Base-by-base conservation (phyloP, 768 basidiomycete genomes). In the Calocera viscosa region DNA sequence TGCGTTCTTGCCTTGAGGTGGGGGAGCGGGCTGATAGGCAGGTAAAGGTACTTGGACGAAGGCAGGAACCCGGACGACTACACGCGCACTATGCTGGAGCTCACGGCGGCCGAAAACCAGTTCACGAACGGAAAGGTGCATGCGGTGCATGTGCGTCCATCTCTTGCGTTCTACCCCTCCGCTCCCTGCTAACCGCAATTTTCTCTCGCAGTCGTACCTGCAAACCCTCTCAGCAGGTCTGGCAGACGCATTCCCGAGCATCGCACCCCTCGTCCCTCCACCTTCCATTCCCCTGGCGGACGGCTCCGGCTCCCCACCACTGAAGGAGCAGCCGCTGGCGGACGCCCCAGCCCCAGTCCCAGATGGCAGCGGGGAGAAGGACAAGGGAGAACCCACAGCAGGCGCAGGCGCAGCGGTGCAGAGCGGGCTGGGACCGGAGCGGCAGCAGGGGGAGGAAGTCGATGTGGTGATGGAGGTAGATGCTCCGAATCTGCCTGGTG, bases 51-150 rank as follows among this genome's bases (percentile, higher is more conserved):
- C 69, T 87, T 92, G 67, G 91, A 93, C 78, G 86, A 84, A 70
- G 80, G 85, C 1, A 82, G 84, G 49, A 91, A 92, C 73, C 91
- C 90, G 2, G 86, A 89, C 85, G 85, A 86, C 72, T 79, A 91
- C 64, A 91, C 91, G 19, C 83, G 84, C 69, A 90, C 91, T 67
- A 81, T 88, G 64, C 75, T 93, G 16, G 91, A 93, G 76, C 82
- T 90, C 65, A 84, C 89, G 0, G 89, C 91, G 33, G 88, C 89
- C 1, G 91, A 93, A 77, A 93, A 93, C 73, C 91, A 91, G 72
- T 92, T 91, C 70, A 90, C 91, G 87, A 90, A 92, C 72, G 90
- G 89, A 32, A 91, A 92, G 73, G 89, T 93, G 40, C 81, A 82
- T 49, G 91, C 90, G 0, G 82, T 93, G 30, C 82, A 85, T 66